Percentiles rank a stretch among this genome's conserved stretches.
Conservation (phyloP, 768 basidiomycete genomes). For the Trametes coccinea region DNA sequence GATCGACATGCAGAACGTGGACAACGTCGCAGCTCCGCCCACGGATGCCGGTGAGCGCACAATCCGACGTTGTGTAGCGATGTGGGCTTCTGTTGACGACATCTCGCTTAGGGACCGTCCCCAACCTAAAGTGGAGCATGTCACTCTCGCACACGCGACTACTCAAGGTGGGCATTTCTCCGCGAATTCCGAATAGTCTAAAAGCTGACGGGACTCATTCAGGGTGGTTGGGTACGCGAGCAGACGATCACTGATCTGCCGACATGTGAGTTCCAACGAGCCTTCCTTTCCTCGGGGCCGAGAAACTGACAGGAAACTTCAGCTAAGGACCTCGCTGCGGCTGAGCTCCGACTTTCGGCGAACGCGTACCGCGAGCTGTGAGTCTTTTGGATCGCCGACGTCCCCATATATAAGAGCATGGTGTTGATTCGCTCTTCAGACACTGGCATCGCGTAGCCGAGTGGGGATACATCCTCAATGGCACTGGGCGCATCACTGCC, state of each 20-base stretch:
- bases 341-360: conserved; percentile 26
- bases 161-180: conserved; percentile 19
- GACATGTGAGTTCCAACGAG: conserved; percentile 21
- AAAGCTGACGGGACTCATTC: background rate
- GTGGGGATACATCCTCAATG: conserved; percentile 31
- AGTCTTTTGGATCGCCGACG: background rate
- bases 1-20: conserved; percentile 28
- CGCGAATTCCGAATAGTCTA: background rate
- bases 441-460: conserved; percentile 32
- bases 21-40: conserved; percentile 28
- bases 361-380: conserved; percentile 31
- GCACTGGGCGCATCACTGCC: conserved; percentile 29
- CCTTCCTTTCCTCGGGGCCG: background rate
- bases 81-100: conserved; percentile 13
- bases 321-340: conserved; percentile 31
- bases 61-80: background rate
- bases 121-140: conserved; percentile 31
- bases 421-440: conserved; percentile 12
- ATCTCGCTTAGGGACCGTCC: conserved; percentile 24
- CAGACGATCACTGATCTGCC: conserved; percentile 31
- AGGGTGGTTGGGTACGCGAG: conserved; percentile 33
- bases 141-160: conserved; percentile 30
- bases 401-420: background rate
- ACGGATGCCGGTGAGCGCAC: conserved; percentile 26
- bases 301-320: conserved; percentile 6